Conservation (phyloP, 768 basidiomycete genomes). For the Boletellus ananiceps region DNA sequence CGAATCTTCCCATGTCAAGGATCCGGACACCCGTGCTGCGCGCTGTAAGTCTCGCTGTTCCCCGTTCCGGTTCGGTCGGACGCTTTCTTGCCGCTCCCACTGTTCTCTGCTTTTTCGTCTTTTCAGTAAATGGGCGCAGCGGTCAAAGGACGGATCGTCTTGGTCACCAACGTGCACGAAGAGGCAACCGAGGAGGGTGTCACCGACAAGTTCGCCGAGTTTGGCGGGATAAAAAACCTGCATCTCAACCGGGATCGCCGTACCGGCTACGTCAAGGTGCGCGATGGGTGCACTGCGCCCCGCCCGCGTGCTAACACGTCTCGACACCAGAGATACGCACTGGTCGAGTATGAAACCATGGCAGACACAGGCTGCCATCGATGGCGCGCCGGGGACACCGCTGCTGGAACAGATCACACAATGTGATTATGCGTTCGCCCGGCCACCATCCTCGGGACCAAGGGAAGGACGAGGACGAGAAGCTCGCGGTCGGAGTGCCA, state of each 20-base stretch:
- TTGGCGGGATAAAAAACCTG: conserved; percentile 95
- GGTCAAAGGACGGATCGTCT: conserved; percentile 98
- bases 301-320: background rate
- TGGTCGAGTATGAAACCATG: conserved; percentile 97
- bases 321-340: conserved; percentile 78
- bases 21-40: conserved; percentile 74
- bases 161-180: conserved; percentile 95
- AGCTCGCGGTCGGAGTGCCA: conserved; percentile 67
- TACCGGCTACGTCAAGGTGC: conserved; percentile 97
- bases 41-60: conserved; percentile 56
- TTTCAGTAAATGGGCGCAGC: conserved; percentile 43
- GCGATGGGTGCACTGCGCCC: conserved; percentile 11
- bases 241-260: conserved; percentile 95
- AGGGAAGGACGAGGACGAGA: conserved; percentile 70
- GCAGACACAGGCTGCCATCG: conserved; percentile 91
- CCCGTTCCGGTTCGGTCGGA: background rate
- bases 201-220: conserved; percentile 93
- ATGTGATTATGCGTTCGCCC: conserved; percentile 91
- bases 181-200: conserved; percentile 98
- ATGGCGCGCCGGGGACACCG: conserved; percentile 77
- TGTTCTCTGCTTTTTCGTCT: conserved; percentile 10
- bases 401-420: conserved; percentile 83
- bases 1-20: conserved; percentile 59
- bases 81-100: background rate
- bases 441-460: conserved; percentile 76